Base-by-base conservation (phyloP, 2,329 filamentous ascomycete species). In the Huntiella omanensis region DNA sequence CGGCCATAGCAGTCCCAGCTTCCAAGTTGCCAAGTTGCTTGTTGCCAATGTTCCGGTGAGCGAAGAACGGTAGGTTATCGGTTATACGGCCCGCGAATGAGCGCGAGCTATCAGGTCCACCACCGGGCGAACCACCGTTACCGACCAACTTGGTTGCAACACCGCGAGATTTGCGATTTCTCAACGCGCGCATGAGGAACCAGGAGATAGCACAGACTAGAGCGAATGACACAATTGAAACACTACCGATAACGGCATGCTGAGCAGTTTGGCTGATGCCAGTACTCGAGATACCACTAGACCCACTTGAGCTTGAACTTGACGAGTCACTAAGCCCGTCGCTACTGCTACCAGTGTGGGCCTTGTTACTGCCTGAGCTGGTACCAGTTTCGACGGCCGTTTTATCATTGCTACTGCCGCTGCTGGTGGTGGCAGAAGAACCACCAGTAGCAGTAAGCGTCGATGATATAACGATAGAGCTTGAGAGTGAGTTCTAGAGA, bases 221-320 rank as follows among this genome's bases (percentile, higher is more conserved):
- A 4, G 45, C 48, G 35, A 46, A 46, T 3, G 46, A 48, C 5
- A 41, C 48, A 34, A 50, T 50, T 4, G 48, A 50, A 1, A 42
- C 48, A 36, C 40, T 44, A 37, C 40, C 38, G 40, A 50, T 50
- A 16, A 43, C 48, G 22, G 46, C 38, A 16, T 46, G 45, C 19
- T 50, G 44, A 10, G 45, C 41, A 13, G 48, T 45, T 22, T 47
- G 33, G 8, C 45, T 50, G 17, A 43, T 15, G 5, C 35, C 37
- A 28, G 6, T 10, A 12, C 16, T 32, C 11, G 45, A 40, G 37
- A 36, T 39, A 33, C 19, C 43, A 5, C 13, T 19, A 19, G 45
- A 46, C 11, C 6, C 33, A 33, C 38, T 34, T 10, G 43, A 37
- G 15, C 16, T 46, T 6, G 45, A 41, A 28, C 22, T 28, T 28